Evolutionary conservation across 192 early-diverging fungal genomes (phyloP).

Genomic region (Linderina pennispora): DNA sequence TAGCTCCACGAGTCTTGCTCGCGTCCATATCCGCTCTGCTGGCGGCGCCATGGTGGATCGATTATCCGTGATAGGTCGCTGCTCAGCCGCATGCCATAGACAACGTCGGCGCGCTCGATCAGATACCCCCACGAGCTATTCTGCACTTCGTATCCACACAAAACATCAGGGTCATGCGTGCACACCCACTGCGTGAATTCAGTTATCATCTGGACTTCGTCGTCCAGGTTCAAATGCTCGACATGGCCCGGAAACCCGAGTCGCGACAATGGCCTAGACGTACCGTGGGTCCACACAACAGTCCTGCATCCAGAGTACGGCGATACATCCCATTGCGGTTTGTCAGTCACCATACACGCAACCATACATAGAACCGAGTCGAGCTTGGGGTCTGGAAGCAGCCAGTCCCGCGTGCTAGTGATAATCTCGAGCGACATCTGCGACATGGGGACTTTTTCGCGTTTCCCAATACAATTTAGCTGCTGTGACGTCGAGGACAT

Average conservation of each 20-base stretch:
- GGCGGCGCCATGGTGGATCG: neutral
- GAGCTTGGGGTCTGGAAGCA: constrained; percentile 61
- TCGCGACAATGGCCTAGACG: constrained; percentile 1
- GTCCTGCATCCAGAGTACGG: neutral
- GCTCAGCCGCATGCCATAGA: constrained; percentile 43
- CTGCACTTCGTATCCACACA: constrained; percentile 85
- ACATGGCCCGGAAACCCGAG: constrained; percentile 12
- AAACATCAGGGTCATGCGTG: constrained; percentile 73
- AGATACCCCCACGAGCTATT: constrained; percentile 86
- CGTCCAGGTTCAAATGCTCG: constrained; percentile 28
- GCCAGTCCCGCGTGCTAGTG: constrained; percentile 20
- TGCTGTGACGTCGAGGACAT: no score
- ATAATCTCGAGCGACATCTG: constrained; percentile 20
- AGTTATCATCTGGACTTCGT: constrained; percentile 59
- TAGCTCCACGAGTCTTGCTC: constrained; percentile 47
- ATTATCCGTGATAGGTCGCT: constrained; percentile 47
- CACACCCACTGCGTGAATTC: constrained; percentile 51
- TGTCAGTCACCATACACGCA: neutral
- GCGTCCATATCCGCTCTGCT: neutral
- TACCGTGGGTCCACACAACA: constrained; percentile 18
- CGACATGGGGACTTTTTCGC: constrained; percentile 6
- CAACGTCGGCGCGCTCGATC: constrained; percentile 50
- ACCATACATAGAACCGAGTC: constrained; percentile 54
- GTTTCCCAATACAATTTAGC: no score
- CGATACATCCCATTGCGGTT: neutral